Evolutionary conservation across 257 asterid species (phyloP), one percentile per base, ranked within the genome.

Genomic region (Solanum ahanhuiri): DNA sequence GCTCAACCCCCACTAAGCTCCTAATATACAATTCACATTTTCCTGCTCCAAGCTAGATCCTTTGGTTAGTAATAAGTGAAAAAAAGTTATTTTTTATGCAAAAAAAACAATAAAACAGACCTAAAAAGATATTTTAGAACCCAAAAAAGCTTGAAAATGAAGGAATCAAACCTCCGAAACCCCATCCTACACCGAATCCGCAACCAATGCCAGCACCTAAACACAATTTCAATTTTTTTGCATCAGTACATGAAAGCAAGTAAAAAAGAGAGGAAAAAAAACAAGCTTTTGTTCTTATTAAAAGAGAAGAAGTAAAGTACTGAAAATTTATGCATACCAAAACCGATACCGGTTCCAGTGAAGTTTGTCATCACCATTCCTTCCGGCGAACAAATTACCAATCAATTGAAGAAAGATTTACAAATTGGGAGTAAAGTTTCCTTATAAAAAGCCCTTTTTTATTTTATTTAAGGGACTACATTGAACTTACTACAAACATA

Each of bases 181-280:
- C 98, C 98, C 98, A 95, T 69, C 97, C 98, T 37, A 95, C 90
- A 28, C 98, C 98, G 83, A 95, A 95, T 48, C 97, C 97, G 88
- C 98, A 95, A 72, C 98, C 98, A 84, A 94, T 90, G 70, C 98
- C 98, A 73, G 93, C 92, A 69, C 98, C 98, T 95, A 81, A 81
- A 69, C 48, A 86, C 51, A 82, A n/a, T 86, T 76, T 84, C 87
- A 85, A 72, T 15, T 17, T 2, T 57, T 45, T 64, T 12, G 17
- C 51, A 22, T 31, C 17, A 64, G 85, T 75, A 58, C 35, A 15
- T 37, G 34, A 57, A 60, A 23, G 28, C 71, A 73, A 63, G 23
- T 2, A 33, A 20, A 8, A 75, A 22, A 14, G 30, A 58, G 23
- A 58, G 25, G 23, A 7, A 20, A 7, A 82, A 10, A 12, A 45